Percentiles rank a stretch among this genome's conserved stretches.
Evolutionary conservation across 352 stramenopile genomes (phyloP).

Genomic region (Aphanomyces cochlioides): DNA sequence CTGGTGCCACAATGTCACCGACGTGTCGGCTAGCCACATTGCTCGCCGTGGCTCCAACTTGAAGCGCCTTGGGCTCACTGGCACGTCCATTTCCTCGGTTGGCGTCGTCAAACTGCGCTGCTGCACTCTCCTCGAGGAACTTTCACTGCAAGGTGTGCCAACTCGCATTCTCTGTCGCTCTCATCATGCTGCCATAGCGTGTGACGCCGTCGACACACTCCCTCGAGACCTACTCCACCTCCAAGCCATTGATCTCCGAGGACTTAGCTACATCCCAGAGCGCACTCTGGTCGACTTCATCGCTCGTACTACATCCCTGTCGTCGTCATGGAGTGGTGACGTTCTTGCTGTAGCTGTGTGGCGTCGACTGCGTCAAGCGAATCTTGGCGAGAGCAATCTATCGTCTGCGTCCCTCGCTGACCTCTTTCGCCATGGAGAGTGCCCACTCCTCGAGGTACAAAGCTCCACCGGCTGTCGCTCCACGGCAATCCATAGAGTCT

Average conservation of each 20-base stretch:
- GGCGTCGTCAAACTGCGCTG: not conserved
- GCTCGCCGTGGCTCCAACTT: not conserved
- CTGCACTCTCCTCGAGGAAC: not conserved
- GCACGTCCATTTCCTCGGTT: not conserved
- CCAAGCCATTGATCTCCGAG: not conserved
- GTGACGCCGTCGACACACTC: not conserved
- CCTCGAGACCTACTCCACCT: not conserved
- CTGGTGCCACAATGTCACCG: not conserved
- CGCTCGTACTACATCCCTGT: not conserved
- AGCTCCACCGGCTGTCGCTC: not conserved
- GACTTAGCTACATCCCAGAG: slow-evolving; percentile 8
- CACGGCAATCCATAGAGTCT: slow-evolving; percentile 1
- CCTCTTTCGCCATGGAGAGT: not conserved
- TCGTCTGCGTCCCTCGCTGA: not conserved
- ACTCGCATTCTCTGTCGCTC: not conserved
- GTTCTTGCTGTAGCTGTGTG: not conserved
- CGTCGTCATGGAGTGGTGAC: too few relatives aligned
- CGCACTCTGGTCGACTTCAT: not conserved
- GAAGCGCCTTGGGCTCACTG: not conserved
- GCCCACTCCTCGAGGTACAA: not conserved
- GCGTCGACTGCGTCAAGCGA: not conserved
- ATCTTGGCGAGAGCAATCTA: slow-evolving; percentile 14
- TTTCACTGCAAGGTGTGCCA: not conserved
- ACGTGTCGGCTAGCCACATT: not conserved
- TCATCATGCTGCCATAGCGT: not conserved